These are phyloP conservation scores for Plicaturopsis crispa DNA, from an alignment of 768 basidiomycete species.

Conservation along the genomic window DNA sequence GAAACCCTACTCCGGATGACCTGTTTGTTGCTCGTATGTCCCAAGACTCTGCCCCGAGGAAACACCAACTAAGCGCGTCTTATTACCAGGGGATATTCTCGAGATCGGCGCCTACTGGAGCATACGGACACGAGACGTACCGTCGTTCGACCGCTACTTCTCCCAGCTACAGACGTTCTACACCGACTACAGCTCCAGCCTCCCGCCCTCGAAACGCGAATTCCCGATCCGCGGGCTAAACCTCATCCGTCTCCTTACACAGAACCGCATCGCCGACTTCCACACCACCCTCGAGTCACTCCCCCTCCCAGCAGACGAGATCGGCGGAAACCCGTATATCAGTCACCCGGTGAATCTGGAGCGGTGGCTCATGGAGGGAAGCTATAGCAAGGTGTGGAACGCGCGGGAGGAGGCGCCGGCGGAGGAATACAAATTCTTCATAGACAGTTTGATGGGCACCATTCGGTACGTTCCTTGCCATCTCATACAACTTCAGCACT, in stretches of 20 bases:
- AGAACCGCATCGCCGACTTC: slow-evolving; percentile 96
- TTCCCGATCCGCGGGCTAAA: slow-evolving; percentile 87
- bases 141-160: slow-evolving; percentile 93
- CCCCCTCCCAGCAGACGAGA: slow-evolving; percentile 58
- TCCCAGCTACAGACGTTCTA: slow-evolving; percentile 88
- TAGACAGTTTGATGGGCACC: slow-evolving; percentile 89
- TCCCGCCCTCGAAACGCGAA: slow-evolving; percentile 82
- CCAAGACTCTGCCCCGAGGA: too few species aligned
- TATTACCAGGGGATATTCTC: slow-evolving; percentile 73
- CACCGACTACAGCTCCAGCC: slow-evolving; percentile 70
- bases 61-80: too few species aligned
- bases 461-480: slow-evolving; percentile 54
- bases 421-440: slow-evolving; percentile 92
- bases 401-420: slow-evolving; percentile 88
- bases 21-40: slow-evolving; percentile 67
- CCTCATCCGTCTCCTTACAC: slow-evolving; percentile 89
- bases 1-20: slow-evolving; percentile 55
- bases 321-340: slow-evolving; percentile 64
- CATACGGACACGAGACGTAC: slow-evolving; percentile 79
- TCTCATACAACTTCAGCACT: background rate
- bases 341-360: slow-evolving; percentile 88
- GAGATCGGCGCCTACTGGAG: slow-evolving; percentile 96
- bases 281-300: slow-evolving; percentile 94
- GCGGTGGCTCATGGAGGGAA: slow-evolving; percentile 97
- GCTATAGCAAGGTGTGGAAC: slow-evolving; percentile 96